A percentile compares a stretch with the other conserved stretches of the same genome.
phyloP scores from a whole-genome alignment of 768 basidiomycete genomes.

The Galerina marginata region DNA sequence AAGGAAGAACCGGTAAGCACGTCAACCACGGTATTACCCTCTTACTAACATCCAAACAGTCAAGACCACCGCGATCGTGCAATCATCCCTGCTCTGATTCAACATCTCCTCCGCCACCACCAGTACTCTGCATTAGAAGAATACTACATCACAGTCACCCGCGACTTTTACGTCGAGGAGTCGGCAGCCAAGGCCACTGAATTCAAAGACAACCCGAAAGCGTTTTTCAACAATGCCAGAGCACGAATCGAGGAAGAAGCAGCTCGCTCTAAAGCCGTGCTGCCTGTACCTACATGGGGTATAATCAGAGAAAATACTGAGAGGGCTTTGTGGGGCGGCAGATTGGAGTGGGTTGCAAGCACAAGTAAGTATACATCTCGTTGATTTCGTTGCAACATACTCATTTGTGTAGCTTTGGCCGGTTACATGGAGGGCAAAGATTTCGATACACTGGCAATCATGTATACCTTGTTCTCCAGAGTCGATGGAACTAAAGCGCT shows the following conservation, averaged over 20 bases:
- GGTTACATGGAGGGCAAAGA: slow-evolving; percentile 55
- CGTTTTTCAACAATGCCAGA: slow-evolving; percentile 58
- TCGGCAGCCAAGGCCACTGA: slow-evolving; percentile 43
- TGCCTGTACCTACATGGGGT: slow-evolving; percentile 55
- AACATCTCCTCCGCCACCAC: slow-evolving; percentile 59
- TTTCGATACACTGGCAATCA: slow-evolving; percentile 31
- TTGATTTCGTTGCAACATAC: not conserved
- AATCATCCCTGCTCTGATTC: slow-evolving; percentile 55
- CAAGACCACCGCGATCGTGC: slow-evolving; percentile 42
- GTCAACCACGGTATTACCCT: not conserved
- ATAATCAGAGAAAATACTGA: slow-evolving; percentile 60
- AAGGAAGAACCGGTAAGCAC: slow-evolving; percentile 45
- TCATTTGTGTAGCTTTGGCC: slow-evolving; percentile 50
- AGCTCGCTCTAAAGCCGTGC: slow-evolving; percentile 53
- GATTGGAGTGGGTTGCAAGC: slow-evolving; percentile 44
- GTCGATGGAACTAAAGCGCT: slow-evolving; percentile 61
- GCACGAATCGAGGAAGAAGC: slow-evolving; percentile 60
- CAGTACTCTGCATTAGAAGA: slow-evolving; percentile 67
- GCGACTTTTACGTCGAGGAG: slow-evolving; percentile 59
- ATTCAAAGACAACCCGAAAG: slow-evolving; percentile 47
- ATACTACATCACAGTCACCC: slow-evolving; percentile 54
- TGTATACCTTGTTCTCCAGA: slow-evolving; percentile 68
- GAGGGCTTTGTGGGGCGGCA: slow-evolving; percentile 49
- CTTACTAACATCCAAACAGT: slow-evolving; percentile 27
- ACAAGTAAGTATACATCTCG: slow-evolving; percentile 37